These are phyloP conservation scores for Lophiostoma macrostomum DNA, from an alignment of 495 filamentous ascomycete species.

Conservation along the genomic window DNA sequence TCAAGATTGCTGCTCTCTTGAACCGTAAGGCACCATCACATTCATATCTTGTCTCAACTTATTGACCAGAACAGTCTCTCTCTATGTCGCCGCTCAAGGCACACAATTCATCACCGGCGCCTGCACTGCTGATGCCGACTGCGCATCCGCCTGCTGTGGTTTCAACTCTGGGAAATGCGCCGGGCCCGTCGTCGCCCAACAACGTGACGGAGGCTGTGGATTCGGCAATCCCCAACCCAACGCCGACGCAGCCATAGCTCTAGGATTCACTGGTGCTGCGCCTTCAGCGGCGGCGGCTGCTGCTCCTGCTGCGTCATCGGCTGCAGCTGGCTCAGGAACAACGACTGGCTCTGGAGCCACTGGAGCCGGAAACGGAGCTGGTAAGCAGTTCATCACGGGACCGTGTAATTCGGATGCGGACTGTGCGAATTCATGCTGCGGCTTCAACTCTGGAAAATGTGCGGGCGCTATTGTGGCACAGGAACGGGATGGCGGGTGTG, in stretches of 20 bases:
- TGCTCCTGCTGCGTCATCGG: constrained; percentile 1
- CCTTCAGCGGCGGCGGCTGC: background rate
- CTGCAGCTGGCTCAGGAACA: too few species aligned
- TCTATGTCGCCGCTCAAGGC: constrained; percentile 25
- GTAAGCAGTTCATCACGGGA: constrained; percentile 37
- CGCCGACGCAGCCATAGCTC: constrained; percentile 32
- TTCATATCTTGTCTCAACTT: background rate
- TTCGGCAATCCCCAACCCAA: constrained; percentile 38
- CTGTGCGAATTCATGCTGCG: constrained; percentile 33
- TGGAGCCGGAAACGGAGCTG: background rate
- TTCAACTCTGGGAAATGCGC: constrained; percentile 35
- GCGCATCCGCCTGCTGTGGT: constrained; percentile 32
- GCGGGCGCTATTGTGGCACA: constrained; percentile 40
- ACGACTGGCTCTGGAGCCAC: background rate
- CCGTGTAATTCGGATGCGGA: constrained; percentile 33
- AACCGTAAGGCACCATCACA: constrained; percentile 4
- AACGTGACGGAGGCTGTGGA: constrained; percentile 40
- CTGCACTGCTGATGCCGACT: constrained; percentile 30
- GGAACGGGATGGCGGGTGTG: constrained; percentile 42
- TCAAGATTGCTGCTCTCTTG: constrained; percentile 20
- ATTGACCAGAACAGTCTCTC: constrained; percentile 17
- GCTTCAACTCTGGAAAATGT: constrained; percentile 35
- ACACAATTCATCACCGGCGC: constrained; percentile 36
- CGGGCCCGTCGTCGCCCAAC: constrained; percentile 37
- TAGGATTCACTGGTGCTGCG: constrained; percentile 5